These are phyloP conservation scores for Vanrija pseudolonga DNA, from an alignment of 1,284 basidiomycete genomes.

Conservation along the genomic window DNA sequence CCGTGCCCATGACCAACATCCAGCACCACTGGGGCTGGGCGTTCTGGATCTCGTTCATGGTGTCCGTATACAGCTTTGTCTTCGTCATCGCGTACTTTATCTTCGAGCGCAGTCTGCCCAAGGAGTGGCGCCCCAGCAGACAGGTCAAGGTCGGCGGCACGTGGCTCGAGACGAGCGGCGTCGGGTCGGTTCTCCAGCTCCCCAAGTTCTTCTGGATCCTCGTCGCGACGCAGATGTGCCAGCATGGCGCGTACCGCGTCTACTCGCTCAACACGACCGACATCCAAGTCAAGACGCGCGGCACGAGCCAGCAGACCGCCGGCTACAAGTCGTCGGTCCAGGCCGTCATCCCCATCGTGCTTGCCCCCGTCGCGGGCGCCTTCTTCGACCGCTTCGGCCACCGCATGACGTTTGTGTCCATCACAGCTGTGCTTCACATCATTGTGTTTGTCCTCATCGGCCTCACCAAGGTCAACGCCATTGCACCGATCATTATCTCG, in stretches of 20 bases:
- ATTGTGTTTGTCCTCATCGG: slow-evolving; percentile 42
- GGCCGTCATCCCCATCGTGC: slow-evolving; percentile 44
- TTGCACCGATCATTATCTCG: slow-evolving; percentile 38
- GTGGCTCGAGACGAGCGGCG: neutral
- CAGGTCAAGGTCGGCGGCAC: neutral
- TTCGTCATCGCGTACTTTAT: slow-evolving; percentile 29
- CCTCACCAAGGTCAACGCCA: slow-evolving; percentile 40
- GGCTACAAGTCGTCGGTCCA: slow-evolving; percentile 42
- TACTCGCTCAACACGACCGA: slow-evolving; percentile 44
- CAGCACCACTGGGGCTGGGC: slow-evolving; percentile 40
- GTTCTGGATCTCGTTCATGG: slow-evolving; percentile 28
- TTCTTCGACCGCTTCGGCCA: slow-evolving; percentile 27
- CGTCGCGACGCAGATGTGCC: slow-evolving; percentile 20
- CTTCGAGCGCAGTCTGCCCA: slow-evolving; percentile 28
- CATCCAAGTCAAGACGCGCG: slow-evolving; percentile 41
- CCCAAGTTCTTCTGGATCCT: slow-evolving; percentile 18
- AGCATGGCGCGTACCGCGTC: slow-evolving; percentile 36
- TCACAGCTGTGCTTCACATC: slow-evolving; percentile 36
- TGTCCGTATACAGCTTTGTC: neutral
- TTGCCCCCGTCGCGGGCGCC: slow-evolving; percentile 38
- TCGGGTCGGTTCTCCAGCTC: slow-evolving; percentile 11
- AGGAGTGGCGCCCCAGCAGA: slow-evolving; percentile 13
- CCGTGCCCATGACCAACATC: slow-evolving; percentile 36
- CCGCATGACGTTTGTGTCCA: slow-evolving; percentile 21
- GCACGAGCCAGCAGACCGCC: slow-evolving; percentile 32